A percentile compares a stretch with the other conserved stretches of the same genome.
phyloP scores from a whole-genome alignment of 2,329 filamentous ascomycete genomes.

The Verticillium longisporum region DNA sequence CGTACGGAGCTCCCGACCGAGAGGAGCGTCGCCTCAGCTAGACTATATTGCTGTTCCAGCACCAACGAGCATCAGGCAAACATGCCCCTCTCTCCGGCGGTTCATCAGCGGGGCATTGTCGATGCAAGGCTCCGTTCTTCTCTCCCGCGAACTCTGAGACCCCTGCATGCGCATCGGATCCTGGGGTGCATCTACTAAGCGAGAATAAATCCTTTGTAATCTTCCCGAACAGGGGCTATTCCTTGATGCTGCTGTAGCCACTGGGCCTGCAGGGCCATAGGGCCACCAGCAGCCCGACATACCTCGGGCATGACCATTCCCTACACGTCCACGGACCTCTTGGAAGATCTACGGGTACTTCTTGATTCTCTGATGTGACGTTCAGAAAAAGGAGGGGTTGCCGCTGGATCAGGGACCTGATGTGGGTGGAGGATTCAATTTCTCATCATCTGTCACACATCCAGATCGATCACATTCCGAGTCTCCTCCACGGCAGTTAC shows the following conservation, averaged over 20 bases:
- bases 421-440: neutral
- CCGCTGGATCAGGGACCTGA: neutral
- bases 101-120: neutral
- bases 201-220: neutral
- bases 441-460: neutral
- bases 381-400: neutral
- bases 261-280: too few species aligned
- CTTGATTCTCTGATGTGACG: neutral
- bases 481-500: neutral
- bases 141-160: neutral
- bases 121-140: neutral
- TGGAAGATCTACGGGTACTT: neutral
- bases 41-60: neutral
- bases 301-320: neutral
- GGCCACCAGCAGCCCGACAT: neutral
- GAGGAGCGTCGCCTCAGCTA: neutral
- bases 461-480: neutral
- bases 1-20: neutral
- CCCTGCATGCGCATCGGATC: neutral
- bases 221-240: neutral
- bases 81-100: neutral
- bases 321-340: neutral
- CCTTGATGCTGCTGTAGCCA: neutral
- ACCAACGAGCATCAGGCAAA: neutral
- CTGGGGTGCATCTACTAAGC: neutral